Conservation (phyloP, 768 basidiomycete species). For the Tephrocybe sp. region DNA sequence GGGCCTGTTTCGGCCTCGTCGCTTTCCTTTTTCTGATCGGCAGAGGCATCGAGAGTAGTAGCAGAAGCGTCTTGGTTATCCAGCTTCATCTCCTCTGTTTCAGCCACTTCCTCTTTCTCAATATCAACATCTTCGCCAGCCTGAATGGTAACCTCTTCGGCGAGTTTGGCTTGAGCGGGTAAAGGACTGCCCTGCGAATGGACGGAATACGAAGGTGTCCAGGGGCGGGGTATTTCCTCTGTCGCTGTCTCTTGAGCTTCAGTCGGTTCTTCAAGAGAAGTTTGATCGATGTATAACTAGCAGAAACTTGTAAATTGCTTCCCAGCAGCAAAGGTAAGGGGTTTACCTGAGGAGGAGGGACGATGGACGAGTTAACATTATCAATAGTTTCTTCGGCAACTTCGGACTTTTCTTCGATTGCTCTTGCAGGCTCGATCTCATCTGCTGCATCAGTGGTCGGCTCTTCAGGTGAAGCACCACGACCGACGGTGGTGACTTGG, state of each 20-base stretch:
- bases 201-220: slow-evolving; percentile 41
- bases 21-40: neutral
- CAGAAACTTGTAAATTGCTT: neutral
- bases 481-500: slow-evolving; percentile 41
- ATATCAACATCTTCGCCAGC: neutral
- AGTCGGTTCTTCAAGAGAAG: slow-evolving; percentile 12
- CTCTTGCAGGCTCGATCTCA: neutral
- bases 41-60: neutral
- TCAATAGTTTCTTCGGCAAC: slow-evolving; percentile 8
- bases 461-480: slow-evolving; percentile 23
- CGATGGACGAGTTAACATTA: neutral
- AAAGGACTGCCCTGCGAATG: slow-evolving; percentile 35
- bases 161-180: slow-evolving; percentile 10
- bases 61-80: slow-evolving; percentile 9
- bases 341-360: slow-evolving; percentile 13
- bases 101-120: slow-evolving; percentile 3
- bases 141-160: neutral
- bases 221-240: slow-evolving; percentile 19
- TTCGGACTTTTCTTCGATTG: neutral
- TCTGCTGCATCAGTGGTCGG: slow-evolving; percentile 5
- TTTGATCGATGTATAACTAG: slow-evolving; percentile 19
- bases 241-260: neutral
- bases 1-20: neutral
- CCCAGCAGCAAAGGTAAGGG: neutral
- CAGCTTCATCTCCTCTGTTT: slow-evolving; percentile 13